Conservation (phyloP, 495 filamentous ascomycete species). For the Penicillium herquei region DNA sequence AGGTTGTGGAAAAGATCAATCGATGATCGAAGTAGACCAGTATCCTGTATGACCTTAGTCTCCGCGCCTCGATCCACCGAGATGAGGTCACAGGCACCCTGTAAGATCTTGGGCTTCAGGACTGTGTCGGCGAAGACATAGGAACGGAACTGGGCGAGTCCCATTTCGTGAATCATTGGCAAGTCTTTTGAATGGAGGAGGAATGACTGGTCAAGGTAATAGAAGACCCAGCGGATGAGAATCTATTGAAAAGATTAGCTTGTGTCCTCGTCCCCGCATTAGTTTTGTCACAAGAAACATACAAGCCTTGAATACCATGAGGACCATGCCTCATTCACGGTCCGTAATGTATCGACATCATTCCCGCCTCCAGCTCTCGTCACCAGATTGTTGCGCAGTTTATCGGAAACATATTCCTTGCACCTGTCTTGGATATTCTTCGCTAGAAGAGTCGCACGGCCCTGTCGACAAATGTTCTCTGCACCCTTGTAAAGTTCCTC, state of each 20-base stretch:
- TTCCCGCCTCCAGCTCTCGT: conserved; percentile 48
- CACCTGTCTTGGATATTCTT: conserved; percentile 61
- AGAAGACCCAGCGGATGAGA: conserved; percentile 81
- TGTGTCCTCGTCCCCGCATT: background rate
- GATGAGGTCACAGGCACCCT: conserved; percentile 74
- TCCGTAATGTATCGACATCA: conserved; percentile 61
- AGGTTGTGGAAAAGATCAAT: conserved; percentile 80
- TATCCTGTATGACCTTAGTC: conserved; percentile 38
- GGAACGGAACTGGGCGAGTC: conserved; percentile 55
- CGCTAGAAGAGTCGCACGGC: conserved; percentile 62
- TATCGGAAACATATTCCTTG: conserved; percentile 57
- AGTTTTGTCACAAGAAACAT: conserved; percentile 20
- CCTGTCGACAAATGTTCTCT: conserved; percentile 83
- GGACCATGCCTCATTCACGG: conserved; percentile 68
- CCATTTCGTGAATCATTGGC: conserved; percentile 57
- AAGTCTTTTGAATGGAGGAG: conserved; percentile 63
- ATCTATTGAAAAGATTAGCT: conserved; percentile 46
- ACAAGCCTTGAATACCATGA: conserved; percentile 78
- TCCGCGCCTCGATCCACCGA: conserved; percentile 63
- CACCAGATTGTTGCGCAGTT: conserved; percentile 53
- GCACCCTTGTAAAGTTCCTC: conserved; percentile 88
- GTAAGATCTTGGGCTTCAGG: conserved; percentile 55
- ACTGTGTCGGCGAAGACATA: conserved; percentile 53
- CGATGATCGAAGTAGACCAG: conserved; percentile 61
- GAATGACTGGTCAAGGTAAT: conserved; percentile 87